These are phyloP conservation scores for Claviceps paspali DNA, from an alignment of 2,329 filamentous ascomycete genomes.

Conservation along the genomic window DNA sequence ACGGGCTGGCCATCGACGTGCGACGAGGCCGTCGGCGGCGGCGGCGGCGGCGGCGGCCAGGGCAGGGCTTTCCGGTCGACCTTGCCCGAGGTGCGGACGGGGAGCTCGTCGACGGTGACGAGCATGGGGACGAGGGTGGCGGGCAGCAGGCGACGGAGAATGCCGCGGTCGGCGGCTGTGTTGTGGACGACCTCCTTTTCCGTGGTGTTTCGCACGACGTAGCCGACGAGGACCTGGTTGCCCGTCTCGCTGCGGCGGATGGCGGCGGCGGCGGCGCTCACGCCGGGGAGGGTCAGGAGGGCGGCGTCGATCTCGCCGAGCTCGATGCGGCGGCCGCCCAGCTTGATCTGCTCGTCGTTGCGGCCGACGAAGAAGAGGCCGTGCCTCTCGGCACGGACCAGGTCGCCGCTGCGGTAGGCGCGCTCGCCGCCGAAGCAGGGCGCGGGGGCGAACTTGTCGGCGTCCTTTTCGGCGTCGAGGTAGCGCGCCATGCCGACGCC, in stretches of 20 bases:
- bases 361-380: constrained; percentile 12
- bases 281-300: constrained; percentile 9
- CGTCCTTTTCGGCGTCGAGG: constrained; percentile 9
- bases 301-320: constrained; percentile 14
- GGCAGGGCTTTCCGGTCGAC: constrained; percentile 11
- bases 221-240: constrained; percentile 10
- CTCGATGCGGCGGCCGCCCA: constrained; percentile 14
- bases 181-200: too few species aligned
- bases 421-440: constrained; percentile 9
- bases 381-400: constrained; percentile 10
- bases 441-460: constrained; percentile 9
- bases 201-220: constrained; percentile 8
- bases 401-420: constrained; percentile 13
- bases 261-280: constrained; percentile 8
- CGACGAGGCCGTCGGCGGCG: constrained; percentile 4
- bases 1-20: constrained; percentile 3
- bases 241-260: constrained; percentile 9
- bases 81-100: constrained; percentile 11
- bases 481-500: constrained; percentile 11
- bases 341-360: constrained; percentile 16
- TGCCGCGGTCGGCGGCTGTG: constrained; percentile 2
- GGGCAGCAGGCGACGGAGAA: constrained; percentile 7
- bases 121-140: constrained; percentile 10
- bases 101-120: constrained; percentile 8
- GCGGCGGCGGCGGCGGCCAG: constrained; percentile 7